Percentiles rank a stretch among this genome's conserved stretches.
Evolutionary conservation across 305 asterid genomes (phyloP).

Genomic region (Plantago lanceolata): DNA sequence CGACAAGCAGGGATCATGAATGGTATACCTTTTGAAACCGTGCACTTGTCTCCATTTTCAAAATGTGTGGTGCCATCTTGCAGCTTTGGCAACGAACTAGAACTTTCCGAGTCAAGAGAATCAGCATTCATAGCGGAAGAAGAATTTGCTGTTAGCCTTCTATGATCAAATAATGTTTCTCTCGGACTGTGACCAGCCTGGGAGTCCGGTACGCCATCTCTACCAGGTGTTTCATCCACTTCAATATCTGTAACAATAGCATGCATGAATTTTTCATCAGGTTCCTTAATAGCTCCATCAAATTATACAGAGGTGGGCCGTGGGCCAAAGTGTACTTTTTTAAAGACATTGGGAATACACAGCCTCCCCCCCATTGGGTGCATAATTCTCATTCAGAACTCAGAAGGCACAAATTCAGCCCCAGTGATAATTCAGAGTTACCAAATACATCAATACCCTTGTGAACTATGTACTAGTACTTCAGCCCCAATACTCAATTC

Average conservation of each 20-base stretch:
- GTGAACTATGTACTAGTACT: no score
- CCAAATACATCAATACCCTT: no score
- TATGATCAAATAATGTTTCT: conserved; percentile 22
- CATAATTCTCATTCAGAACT: no score
- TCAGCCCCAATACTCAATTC: no score
- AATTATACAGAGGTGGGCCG: conserved; percentile 33
- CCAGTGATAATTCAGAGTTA: no score
- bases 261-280: conserved; percentile 28
- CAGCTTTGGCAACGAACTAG: conserved; percentile 29
- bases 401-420: no score
- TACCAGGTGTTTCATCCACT: conserved; percentile 23
- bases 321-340: conserved; percentile 7
- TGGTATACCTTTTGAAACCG: conserved; percentile 27
- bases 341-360: no score
- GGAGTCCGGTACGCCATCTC: conserved; percentile 27
- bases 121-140: conserved; percentile 28
- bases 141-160: conserved; percentile 22
- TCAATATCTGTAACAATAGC: conserved; percentile 22
- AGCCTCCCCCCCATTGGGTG: no score
- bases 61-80: conserved; percentile 26
- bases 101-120: conserved; percentile 28
- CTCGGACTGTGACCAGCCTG: conserved; percentile 21
- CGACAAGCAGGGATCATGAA: not conserved
- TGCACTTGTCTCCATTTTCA: conserved; percentile 26
- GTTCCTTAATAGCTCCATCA: conserved; percentile 38